Base-by-base conservation (phyloP, 129 eudicot genomes). In the Escallonia herrerae region DNA sequence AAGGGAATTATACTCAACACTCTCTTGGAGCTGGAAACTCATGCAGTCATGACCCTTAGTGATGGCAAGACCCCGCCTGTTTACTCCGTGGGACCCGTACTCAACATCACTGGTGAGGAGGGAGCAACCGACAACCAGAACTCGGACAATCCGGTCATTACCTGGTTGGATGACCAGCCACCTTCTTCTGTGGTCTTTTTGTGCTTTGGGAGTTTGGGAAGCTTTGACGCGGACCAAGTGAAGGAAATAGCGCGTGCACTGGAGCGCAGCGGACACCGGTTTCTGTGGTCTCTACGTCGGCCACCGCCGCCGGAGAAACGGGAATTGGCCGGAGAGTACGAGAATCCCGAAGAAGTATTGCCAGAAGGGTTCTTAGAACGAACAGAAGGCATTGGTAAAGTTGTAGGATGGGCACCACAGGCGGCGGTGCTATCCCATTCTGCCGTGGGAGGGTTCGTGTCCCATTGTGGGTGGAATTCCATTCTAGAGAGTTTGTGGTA, bases 141-240 rank as follows among this genome's bases (percentile, higher is more conserved):
- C 0, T 5, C 6, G 11, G 62, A 62, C 6, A 55, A 71, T 44
- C 2, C 22, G 8, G 46, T 71, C 45, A 71, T 13, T 4, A 58
- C 7, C 3, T 71, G 75, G 75, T 69, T 62, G 8, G 75, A 71
- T 48, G n/a, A 48, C 7, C 69, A 71, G 39, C 75, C 75, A 4
- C 7, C 52, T 3, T 40, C 61, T 7, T 71, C 75, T 0, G 75
- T 71, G 8, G 75, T 71, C 6, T 71, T 71, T 43, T 15, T 71
- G 15, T 62, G 75, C 42, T 71, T 71, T 53, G 75, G 75, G 6
- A 71, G 75, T 40, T 62, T 62, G 75, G 75, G 75, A 6, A 62
- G 56, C 42, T 38, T 71, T 7, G 54, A 44, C 14, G 48, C 33
- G 40, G 63, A 6, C 9, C 75, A 71, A 47, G 56, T 71, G 15